phyloP scores from a whole-genome alignment of 305 asterid species.

The Fraxinus nigra region DNA sequence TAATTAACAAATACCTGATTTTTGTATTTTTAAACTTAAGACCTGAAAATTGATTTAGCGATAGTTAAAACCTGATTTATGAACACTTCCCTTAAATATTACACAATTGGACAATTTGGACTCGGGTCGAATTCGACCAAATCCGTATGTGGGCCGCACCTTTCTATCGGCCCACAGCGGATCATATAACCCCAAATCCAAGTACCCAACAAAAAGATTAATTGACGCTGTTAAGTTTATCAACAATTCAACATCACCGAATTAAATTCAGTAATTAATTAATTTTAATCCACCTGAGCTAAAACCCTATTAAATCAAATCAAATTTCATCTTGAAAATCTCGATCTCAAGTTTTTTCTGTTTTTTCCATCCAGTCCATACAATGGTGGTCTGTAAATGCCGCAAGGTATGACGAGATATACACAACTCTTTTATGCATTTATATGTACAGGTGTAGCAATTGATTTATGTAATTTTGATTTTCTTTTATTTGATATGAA shows the following conservation, averaged over 20 bases:
- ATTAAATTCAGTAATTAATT: not conserved
- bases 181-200: not conserved
- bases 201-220: not conserved
- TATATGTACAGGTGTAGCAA: not conserved
- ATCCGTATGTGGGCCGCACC: not conserved
- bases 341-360: constrained; percentile 43
- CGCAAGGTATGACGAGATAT: constrained; percentile 63
- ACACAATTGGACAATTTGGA: not conserved
- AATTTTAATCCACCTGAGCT: not conserved
- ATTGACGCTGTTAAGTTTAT: not conserved
- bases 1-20: too few relatives aligned
- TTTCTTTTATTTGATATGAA: not conserved
- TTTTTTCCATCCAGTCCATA: constrained; percentile 35
- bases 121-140: not conserved
- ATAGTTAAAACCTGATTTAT: too few relatives aligned
- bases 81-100: too few relatives aligned
- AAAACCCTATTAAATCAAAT: not conserved
- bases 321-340: constrained; percentile 7
- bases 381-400: constrained; percentile 97
- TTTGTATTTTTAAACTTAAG: too few relatives aligned
- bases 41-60: too few relatives aligned
- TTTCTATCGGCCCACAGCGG: not conserved
- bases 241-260: not conserved
- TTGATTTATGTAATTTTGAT: not conserved
- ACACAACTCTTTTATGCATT: not conserved